These are phyloP conservation scores for Poa annua DNA, from an alignment of 176 grass and related monocot genomes.

Conservation along the genomic window DNA sequence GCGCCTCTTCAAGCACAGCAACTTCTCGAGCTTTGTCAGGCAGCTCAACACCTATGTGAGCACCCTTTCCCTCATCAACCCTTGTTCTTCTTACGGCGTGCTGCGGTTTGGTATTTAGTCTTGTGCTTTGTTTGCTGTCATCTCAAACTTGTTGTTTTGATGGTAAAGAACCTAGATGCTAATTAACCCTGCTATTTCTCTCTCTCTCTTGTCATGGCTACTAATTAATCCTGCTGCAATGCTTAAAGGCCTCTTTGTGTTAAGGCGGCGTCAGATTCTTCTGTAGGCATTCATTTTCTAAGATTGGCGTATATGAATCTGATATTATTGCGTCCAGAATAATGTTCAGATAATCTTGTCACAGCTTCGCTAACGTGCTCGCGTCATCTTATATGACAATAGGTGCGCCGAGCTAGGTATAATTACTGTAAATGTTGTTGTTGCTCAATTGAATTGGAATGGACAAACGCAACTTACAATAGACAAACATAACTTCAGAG, in stretches of 20 bases:
- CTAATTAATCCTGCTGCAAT: not conserved
- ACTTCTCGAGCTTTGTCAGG: constrained; percentile 89
- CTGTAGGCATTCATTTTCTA: not conserved
- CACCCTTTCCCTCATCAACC: not conserved
- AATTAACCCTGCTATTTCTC: not conserved
- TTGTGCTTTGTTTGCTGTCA: not conserved
- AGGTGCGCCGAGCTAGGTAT: not conserved
- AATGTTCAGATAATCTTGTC: not conserved
- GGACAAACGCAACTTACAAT: not conserved
- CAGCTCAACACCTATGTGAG: constrained; percentile 92
- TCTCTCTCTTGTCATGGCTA: not conserved
- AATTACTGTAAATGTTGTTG: not conserved
- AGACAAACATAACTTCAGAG: not conserved
- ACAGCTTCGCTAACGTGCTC: not conserved
- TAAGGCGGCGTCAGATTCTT: not conserved
- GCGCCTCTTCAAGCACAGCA: constrained; percentile 81
- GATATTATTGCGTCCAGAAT: not conserved
- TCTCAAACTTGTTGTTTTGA: too few relatives aligned
- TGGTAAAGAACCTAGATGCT: too few relatives aligned
- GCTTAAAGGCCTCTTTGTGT: not conserved
- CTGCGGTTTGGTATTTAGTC: not conserved
- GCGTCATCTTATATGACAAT: not conserved
- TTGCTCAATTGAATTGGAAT: not conserved
- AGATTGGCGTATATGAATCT: not conserved
- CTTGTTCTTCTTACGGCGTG: not conserved